Evolutionary conservation across 2,329 filamentous ascomycete species (phyloP), one percentile per base, ranked within the genome.

Genomic region (Cladosporium austrohemisphaericum): DNA sequence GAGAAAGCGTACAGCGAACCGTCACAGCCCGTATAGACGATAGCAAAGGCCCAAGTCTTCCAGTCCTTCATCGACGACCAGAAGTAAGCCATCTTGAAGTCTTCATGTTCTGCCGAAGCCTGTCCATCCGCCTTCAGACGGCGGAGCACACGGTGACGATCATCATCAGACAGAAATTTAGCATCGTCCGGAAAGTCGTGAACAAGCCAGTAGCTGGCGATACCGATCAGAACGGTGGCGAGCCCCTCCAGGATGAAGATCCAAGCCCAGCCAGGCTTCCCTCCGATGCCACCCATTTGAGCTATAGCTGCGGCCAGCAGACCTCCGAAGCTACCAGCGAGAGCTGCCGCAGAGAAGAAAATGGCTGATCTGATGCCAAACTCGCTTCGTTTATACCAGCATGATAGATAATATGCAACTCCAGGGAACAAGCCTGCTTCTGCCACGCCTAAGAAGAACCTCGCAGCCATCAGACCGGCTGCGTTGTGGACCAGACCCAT

Each of bases 301-400:
- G 79, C 77, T 55, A 89, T 88, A 0, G 77, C 85, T 1, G 84
- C 84, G 0, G 85, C 85, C 3, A 89, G 75, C 1, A 88, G 77
- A 2, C 86, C 85, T 61, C 85, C 85, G 54, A 89, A 89, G 0
- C 84, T 89, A 1, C 88, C 88, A 1, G 87, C 84, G 0, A 93
- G 69, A 0, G 88, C 86, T 0, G 88, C 88, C 0, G 87, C 86
- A 0, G 86, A 89, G 71, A 93, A 93, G 72, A 93, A 92, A 49
- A 91, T 81, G 13, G 88, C 86, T 54, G 85, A 82, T 28, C 88
- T 80, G n/a, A 89, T 76, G 40, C 87, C 88, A 50, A 92, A 86
- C 60, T 94, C 88, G 13, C 76, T 79, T 22, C 88, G 77, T 61
- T 80, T 84, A 60, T 93, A 94, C 88, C 88, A 94, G 63, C 86